These are phyloP conservation scores for Scleromitrula shiraiana DNA, from an alignment of 2,329 filamentous ascomycete genomes.

Conservation along the genomic window DNA sequence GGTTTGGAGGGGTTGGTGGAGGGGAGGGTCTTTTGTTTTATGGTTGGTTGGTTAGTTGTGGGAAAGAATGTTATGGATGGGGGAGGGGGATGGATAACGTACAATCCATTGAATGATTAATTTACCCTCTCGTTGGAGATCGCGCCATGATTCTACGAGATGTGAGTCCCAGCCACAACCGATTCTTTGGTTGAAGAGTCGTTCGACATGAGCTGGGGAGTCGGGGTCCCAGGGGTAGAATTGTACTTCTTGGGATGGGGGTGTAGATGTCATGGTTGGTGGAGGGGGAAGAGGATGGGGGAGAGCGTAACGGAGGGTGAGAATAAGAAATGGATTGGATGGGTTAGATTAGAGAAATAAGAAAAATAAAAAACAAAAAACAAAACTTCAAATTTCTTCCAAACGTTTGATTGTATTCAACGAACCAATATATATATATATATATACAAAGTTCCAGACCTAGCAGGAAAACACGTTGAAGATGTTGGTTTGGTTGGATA, in stretches of 20 bases:
- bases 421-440: too few species aligned
- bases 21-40: neutral
- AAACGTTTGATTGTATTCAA: too few species aligned
- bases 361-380: too few species aligned
- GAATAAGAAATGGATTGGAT: too few species aligned
- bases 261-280: too few species aligned
- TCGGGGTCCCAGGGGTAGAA: slow-evolving; percentile 38
- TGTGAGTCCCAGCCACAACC: slow-evolving; percentile 37
- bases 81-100: slow-evolving; percentile 3
- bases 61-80: neutral
- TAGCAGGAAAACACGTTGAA: too few species aligned
- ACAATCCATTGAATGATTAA: slow-evolving; percentile 22
- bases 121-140: slow-evolving; percentile 14
- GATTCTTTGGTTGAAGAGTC: slow-evolving; percentile 36
- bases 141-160: slow-evolving; percentile 24
- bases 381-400: too few species aligned
- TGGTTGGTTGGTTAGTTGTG: neutral
- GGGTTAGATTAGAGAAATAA: too few species aligned
- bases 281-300: too few species aligned
- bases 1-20: neutral
- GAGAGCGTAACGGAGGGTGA: too few species aligned
- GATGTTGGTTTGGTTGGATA: too few species aligned
- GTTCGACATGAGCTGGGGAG: slow-evolving; percentile 31
- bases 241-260: slow-evolving; percentile 15
- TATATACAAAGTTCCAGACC: too few species aligned